Percentiles rank a stretch among this genome's conserved stretches.
Conservation (phyloP, 2,329 filamentous ascomycete genomes). For the Cryphonectria japonica region DNA sequence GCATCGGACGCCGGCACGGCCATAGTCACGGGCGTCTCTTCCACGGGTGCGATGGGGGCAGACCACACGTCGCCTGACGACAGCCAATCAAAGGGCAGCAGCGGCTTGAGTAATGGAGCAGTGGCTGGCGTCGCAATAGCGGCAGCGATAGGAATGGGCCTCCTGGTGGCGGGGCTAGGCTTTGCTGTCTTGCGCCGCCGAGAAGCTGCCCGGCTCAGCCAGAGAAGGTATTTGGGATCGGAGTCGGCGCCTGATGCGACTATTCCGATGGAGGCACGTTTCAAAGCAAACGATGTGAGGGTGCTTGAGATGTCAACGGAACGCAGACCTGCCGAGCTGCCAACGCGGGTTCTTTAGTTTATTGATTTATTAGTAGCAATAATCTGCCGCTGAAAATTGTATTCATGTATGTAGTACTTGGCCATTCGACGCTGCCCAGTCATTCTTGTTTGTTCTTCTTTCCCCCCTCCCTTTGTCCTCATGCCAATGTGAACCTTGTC, state of each 20-base stretch:
- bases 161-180: neutral
- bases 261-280: neutral
- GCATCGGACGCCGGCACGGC: neutral
- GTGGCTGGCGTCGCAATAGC: neutral
- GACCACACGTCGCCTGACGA: neutral
- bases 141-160: neutral
- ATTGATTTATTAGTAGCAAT: too few species aligned
- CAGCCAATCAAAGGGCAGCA: neutral
- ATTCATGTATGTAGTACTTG: too few species aligned
- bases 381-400: too few species aligned
- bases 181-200: neutral
- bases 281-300: neutral
- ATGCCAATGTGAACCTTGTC: too few species aligned
- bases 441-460: too few species aligned
- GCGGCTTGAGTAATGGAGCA: neutral
- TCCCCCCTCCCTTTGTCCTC: too few species aligned
- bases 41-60: neutral
- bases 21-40: neutral
- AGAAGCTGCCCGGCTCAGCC: neutral
- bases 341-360: neutral
- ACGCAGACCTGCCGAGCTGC: neutral
- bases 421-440: too few species aligned
- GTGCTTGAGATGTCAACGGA: neutral
- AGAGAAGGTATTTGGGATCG: neutral
- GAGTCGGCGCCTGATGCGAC: neutral